A percentile compares a stretch with the other conserved stretches of the same genome.
These are phyloP conservation scores for Phytopythium boreale DNA, from an alignment of 352 stramenopile species.

Conservation along the genomic window DNA sequence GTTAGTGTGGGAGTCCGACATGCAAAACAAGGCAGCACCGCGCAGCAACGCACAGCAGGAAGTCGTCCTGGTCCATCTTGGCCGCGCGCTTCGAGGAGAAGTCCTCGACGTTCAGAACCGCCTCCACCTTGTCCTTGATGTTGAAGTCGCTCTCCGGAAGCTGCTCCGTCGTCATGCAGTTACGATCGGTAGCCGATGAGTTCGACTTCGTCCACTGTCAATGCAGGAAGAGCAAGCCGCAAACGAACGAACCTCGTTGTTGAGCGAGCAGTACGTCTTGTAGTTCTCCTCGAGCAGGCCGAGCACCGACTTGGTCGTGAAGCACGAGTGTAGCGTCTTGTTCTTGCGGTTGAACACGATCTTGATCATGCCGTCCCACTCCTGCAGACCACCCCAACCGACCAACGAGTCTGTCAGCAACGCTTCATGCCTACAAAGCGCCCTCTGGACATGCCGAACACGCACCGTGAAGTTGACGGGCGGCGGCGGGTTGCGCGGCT, in stretches of 20 bases:
- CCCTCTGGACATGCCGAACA: background rate
- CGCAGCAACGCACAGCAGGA: slow-evolving; percentile 79
- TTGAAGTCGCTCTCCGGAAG: slow-evolving; percentile 68
- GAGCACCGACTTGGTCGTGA: slow-evolving; percentile 96
- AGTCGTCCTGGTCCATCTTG: slow-evolving; percentile 98
- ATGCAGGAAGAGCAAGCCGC: background rate
- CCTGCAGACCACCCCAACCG: slow-evolving; percentile 37
- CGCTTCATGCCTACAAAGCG: background rate
- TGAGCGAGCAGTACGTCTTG: slow-evolving; percentile 93
- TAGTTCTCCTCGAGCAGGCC: slow-evolving; percentile 96
- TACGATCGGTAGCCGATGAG: background rate
- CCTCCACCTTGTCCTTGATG: slow-evolving; percentile 94
- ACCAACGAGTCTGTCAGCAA: background rate
- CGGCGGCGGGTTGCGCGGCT: slow-evolving; percentile 97
- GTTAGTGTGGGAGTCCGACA: background rate
- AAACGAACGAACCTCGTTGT: slow-evolving; percentile 59
- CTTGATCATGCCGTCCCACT: slow-evolving; percentile 99
- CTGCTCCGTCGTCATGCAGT: slow-evolving; percentile 24
- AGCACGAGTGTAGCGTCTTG: slow-evolving; percentile 96
- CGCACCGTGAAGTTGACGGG: slow-evolving; percentile 96
- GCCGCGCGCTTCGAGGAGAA: slow-evolving; percentile 90
- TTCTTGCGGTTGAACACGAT: slow-evolving; percentile 99
- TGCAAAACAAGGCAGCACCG: background rate
- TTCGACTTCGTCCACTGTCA: background rate
- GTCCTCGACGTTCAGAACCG: slow-evolving; percentile 88